These are phyloP conservation scores for Ustilago loliicola DNA, from an alignment of 1,284 basidiomycete genomes.

Conservation along the genomic window DNA sequence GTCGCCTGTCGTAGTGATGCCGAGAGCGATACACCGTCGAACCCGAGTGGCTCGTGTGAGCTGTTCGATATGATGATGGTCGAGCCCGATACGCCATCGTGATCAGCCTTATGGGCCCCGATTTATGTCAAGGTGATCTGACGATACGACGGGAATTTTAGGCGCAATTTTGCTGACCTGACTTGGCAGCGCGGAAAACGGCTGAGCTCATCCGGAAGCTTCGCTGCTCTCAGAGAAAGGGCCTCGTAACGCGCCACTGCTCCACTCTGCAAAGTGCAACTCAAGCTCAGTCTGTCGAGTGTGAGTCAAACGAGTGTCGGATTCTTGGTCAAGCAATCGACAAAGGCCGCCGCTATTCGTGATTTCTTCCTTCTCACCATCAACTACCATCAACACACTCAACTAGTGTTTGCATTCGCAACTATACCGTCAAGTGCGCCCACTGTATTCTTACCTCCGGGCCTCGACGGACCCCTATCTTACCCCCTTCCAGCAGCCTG, in stretches of 20 bases:
- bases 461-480: neutral
- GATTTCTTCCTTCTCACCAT: neutral
- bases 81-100: neutral
- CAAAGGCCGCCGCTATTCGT: conserved; percentile 1
- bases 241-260: conserved; percentile 21
- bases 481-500: neutral
- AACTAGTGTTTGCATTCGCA: neutral
- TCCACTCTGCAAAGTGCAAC: conserved; percentile 4
- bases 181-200: conserved; percentile 3
- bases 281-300: neutral
- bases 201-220: conserved; percentile 25
- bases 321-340: neutral
- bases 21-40: neutral
- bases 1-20: no score
- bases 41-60: neutral
- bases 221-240: neutral
- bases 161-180: conserved; percentile 21
- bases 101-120: neutral
- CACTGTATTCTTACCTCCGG: neutral
- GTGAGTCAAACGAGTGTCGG: conserved; percentile 9
- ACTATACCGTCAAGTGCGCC: neutral
- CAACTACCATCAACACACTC: neutral
- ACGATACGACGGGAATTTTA: conserved; percentile 1
- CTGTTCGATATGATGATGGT: neutral
- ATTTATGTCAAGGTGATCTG: conserved; percentile 15